Base-by-base conservation (phyloP, 2,329 filamentous ascomycete species). In the Shiraia bambusicola region DNA sequence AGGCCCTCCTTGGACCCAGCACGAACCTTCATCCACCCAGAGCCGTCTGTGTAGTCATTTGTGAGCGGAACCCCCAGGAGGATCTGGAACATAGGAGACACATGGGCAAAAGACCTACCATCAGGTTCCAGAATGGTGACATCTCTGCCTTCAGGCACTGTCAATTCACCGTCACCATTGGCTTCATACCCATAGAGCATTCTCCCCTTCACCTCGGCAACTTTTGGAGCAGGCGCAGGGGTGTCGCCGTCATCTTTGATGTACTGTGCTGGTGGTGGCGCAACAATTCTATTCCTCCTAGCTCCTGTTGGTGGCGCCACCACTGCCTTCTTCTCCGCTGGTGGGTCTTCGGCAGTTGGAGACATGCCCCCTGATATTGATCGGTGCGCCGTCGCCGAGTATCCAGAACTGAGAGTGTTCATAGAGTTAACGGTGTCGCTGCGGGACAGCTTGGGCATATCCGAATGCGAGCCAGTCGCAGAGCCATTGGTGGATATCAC, bases 121-220 rank as follows among this genome's bases (percentile, higher is more conserved):
- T 98, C 94, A 13, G 88, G 82, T 64, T 96, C 91, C 4, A 96
- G 59, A 31, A 97, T 78, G 0, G 75, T 73, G 22, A 98, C 79
- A 7, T 94, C 86, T 39, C 83, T 80, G 10, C 88, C 90, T 54
- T 95, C 92, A 4, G 82, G 71, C 1, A 95, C 83, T 1, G 82
- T 84, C 11, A 97, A 70, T 67, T 98, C 93, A 6, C 89, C 92
- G 0, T 87, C 83, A 1, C 85, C 86, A 38, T 77, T 85, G 7
- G 85, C 87, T 50, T 94, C 85, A 59, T 96, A 98, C 0, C 80
- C 58, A 63, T 96, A 98, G 1, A 96, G 57, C 91, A 97, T 95
- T 69, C 85, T 94, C 34, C 87, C 92, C 65, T 78, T 86, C 50
- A 83, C 83, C 59, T 86, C 81, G 41, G 76, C 47, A 13, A 41